Conservation (phyloP, 352 stramenopile species). For the Pythium dissotocum region DNA sequence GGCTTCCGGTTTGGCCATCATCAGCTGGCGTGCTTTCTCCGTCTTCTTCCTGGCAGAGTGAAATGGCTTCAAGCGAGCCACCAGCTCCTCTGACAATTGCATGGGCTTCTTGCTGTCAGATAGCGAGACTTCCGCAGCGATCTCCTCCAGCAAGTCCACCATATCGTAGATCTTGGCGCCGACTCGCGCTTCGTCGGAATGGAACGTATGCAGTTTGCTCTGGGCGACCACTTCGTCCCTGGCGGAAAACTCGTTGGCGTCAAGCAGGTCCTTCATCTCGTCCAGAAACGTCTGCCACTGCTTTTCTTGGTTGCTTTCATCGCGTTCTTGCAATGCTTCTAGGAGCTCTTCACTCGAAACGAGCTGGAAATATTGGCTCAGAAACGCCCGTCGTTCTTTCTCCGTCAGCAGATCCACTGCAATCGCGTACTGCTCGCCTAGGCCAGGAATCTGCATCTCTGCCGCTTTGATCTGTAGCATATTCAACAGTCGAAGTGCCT, state of each 20-base stretch:
- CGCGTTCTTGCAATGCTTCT: constrained; percentile 43
- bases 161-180: constrained; percentile 51
- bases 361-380: constrained; percentile 64
- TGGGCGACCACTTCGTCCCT: background rate
- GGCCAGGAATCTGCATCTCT: constrained; percentile 37
- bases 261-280: constrained; percentile 47
- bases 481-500: constrained; percentile 43
- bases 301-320: constrained; percentile 65
- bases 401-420: constrained; percentile 48
- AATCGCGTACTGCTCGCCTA: constrained; percentile 42
- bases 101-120: constrained; percentile 30
- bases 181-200: constrained; percentile 59
- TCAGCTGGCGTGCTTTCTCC: constrained; percentile 47
- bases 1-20: constrained; percentile 24
- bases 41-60: constrained; percentile 47
- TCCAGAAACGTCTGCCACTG: constrained; percentile 46
- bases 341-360: constrained; percentile 52
- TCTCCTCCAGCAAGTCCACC: constrained; percentile 55
- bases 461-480: constrained; percentile 41
- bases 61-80: constrained; percentile 36
- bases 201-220: constrained; percentile 28
- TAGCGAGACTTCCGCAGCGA: constrained; percentile 51
- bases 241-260: constrained; percentile 14
- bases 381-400: constrained; percentile 43
- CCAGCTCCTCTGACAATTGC: constrained; percentile 26